Percentiles rank a stretch among this genome's conserved stretches.
phyloP scores from a whole-genome alignment of 345 rosid genomes.

The Erucastrum elatum region DNA sequence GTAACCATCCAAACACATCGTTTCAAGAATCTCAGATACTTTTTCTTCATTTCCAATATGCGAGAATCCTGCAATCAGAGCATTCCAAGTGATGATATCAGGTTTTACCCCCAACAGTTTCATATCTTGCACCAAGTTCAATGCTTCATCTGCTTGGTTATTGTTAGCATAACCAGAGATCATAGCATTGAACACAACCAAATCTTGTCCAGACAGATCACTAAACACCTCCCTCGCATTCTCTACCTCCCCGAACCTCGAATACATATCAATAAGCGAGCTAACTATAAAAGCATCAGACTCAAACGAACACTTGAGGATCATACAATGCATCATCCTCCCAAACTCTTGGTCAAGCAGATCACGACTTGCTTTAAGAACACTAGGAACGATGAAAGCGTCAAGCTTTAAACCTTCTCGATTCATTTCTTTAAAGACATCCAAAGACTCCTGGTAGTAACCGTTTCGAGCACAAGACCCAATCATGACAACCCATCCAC shows the following conservation, averaged over 20 bases:
- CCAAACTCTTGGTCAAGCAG: constrained; percentile 52
- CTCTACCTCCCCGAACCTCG: constrained; percentile 53
- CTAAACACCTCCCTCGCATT: constrained; percentile 54
- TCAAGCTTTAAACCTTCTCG: constrained; percentile 46
- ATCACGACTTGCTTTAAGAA: constrained; percentile 70
- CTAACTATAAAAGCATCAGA: constrained; percentile 49
- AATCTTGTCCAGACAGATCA: constrained; percentile 56
- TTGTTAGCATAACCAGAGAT: constrained; percentile 65
- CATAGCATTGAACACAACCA: constrained; percentile 70
- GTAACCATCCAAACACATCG: constrained; percentile 53
- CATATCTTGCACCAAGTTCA: constrained; percentile 55
- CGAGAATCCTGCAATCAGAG: constrained; percentile 65
- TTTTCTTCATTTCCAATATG: constrained; percentile 49
- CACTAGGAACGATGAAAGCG: constrained; percentile 64
- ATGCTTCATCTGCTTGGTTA: constrained; percentile 49
- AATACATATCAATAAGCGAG: constrained; percentile 78
- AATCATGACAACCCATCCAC: constrained; percentile 53
- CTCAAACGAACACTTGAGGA: constrained; percentile 49
- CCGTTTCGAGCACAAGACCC: constrained; percentile 66
- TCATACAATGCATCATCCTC: constrained; percentile 54
- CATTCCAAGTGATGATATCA: constrained; percentile 72
- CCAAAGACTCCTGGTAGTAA: constrained; percentile 49
- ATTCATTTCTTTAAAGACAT: constrained; percentile 53
- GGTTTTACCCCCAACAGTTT: constrained; percentile 45
- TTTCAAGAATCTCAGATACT: constrained; percentile 47